A percentile compares a stretch with the other conserved stretches of the same genome.
These are phyloP conservation scores for Acanthamoeba culbertsoni DNA, from an alignment of 208 protist genomes.

Conservation along the genomic window DNA sequence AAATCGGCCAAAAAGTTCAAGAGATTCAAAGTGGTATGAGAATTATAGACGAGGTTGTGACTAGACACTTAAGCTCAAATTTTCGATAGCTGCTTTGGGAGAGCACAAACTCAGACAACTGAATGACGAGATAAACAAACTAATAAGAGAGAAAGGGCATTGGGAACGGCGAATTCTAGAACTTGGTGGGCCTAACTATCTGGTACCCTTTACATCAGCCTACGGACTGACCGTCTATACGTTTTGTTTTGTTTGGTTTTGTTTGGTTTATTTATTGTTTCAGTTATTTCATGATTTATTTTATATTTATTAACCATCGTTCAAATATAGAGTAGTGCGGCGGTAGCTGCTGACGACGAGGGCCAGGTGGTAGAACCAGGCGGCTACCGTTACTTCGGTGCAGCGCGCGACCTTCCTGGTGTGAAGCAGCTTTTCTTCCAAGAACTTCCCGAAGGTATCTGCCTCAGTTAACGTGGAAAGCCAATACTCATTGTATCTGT, in stretches of 20 bases:
- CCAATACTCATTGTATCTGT: too few species aligned
- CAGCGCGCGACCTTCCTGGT: conserved; percentile 85
- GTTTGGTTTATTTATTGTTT: too few species aligned
- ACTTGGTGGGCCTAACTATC: conserved; percentile 85
- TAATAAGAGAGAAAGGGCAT: conserved; percentile 85
- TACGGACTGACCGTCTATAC: too few species aligned
- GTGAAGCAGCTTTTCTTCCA: conserved; percentile 86
- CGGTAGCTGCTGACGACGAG: neutral
- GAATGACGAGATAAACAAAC: conserved; percentile 91
- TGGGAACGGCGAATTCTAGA: conserved; percentile 88
- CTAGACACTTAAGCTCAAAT: too few species aligned
- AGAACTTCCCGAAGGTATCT: neutral
- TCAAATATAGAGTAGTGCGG: neutral
- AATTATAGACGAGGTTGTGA: too few species aligned
- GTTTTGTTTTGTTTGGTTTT: too few species aligned
- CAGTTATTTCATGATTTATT: too few species aligned
- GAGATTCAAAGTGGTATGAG: conserved; percentile 82
- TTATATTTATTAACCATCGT: neutral
- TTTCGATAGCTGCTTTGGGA: conserved; percentile 74
- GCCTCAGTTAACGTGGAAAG: neutral
- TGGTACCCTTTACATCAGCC: conserved; percentile 27
- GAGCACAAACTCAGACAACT: conserved; percentile 88
- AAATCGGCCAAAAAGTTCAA: conserved; percentile 82
- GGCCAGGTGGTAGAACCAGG: neutral
- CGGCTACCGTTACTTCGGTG: conserved; percentile 85